These are phyloP conservation scores for Ogataea polymorpha DNA, from an alignment of 805 yeast species.

Conservation along the genomic window DNA sequence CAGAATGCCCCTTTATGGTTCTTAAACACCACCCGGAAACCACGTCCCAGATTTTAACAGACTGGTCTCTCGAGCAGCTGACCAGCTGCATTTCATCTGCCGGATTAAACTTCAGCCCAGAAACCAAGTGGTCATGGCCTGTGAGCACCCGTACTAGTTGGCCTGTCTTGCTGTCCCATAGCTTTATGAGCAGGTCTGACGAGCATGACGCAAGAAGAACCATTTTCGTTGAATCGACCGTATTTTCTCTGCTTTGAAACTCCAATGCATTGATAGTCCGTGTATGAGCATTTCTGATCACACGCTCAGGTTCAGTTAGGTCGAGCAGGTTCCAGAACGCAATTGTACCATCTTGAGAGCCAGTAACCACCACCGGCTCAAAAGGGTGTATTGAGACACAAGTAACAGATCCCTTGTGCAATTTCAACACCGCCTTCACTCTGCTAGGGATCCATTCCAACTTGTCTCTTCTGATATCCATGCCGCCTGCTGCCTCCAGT, in stretches of 20 bases:
- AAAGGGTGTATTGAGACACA: constrained; percentile 70
- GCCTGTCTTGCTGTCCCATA: constrained; percentile 56
- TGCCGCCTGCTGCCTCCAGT: constrained; percentile 13
- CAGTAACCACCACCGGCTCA: constrained; percentile 62
- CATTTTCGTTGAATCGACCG: constrained; percentile 18
- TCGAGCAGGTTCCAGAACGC: constrained; percentile 69
- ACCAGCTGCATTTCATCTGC: constrained; percentile 46
- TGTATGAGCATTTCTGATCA: constrained; percentile 69
- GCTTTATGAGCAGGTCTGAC: constrained; percentile 53
- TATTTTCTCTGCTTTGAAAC: constrained; percentile 48
- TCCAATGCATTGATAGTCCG: constrained; percentile 57
- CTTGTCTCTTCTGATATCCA: constrained; percentile 27
- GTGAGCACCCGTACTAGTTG: constrained; percentile 50
- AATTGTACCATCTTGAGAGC: constrained; percentile 69
- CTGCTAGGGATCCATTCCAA: constrained; percentile 63
- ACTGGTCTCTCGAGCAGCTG: constrained; percentile 61
- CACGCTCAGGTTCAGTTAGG: constrained; percentile 55
- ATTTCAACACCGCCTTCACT: constrained; percentile 42
- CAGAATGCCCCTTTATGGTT: constrained; percentile 75
- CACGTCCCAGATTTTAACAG: constrained; percentile 65
- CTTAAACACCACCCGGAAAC: constrained; percentile 62
- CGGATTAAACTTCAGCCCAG: constrained; percentile 53
- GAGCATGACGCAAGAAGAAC: constrained; percentile 49
- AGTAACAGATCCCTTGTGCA: constrained; percentile 60
- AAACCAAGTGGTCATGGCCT: constrained; percentile 88